These are phyloP conservation scores for Coniochaeta sp. DNA, from an alignment of 2,329 filamentous ascomycete genomes.

Conservation along the genomic window DNA sequence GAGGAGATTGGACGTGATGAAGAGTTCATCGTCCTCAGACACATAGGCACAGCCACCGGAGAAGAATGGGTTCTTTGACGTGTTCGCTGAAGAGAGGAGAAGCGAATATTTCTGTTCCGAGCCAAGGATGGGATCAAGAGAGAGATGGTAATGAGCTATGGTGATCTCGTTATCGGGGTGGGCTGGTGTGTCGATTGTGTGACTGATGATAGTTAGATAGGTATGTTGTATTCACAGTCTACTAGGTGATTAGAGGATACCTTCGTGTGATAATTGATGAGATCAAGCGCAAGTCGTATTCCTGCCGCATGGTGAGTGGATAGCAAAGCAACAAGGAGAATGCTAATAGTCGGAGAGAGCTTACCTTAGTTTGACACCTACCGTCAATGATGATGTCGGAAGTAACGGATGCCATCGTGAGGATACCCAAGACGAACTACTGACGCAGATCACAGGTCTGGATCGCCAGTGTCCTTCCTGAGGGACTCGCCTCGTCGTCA, in stretches of 20 bases:
- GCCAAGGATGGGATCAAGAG: constrained; percentile 27
- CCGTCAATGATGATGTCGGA: not conserved
- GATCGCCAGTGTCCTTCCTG: not conserved
- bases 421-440: not conserved
- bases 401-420: not conserved
- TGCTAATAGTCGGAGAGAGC: not conserved
- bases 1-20: constrained; percentile 36
- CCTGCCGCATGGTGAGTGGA: not conserved
- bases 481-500: not conserved
- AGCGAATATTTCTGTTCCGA: constrained; percentile 25
- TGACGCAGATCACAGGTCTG: not conserved
- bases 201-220: not conserved
- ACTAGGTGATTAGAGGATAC: not conserved
- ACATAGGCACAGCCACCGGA: constrained; percentile 35
- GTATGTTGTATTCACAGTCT: not conserved
- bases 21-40: constrained; percentile 32
- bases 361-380: not conserved
- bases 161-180: constrained; percentile 12
- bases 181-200: not conserved
- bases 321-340: not conserved
- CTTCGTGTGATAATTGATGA: not conserved
- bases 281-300: not conserved
- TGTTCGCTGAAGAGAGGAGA: constrained; percentile 30
- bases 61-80: constrained; percentile 37
- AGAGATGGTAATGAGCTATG: constrained; percentile 28